phyloP scores from a whole-genome alignment of 2,329 filamentous ascomycete species.

The Colletotrichum phormii region DNA sequence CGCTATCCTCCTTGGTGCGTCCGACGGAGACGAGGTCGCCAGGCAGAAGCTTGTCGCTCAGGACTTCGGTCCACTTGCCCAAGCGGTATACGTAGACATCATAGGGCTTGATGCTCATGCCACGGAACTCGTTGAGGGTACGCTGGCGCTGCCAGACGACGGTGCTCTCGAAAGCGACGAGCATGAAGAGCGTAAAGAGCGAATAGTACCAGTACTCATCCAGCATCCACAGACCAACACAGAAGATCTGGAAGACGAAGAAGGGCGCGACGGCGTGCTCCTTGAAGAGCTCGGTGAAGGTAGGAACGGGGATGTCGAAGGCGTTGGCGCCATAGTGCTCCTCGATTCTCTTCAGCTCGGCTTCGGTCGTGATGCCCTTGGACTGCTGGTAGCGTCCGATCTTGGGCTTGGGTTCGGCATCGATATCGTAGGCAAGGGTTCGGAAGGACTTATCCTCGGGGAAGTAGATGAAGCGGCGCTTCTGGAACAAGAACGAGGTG shows the following conservation, averaged over 20 bases:
- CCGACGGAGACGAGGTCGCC: constrained; percentile 93
- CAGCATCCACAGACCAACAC: constrained; percentile 97
- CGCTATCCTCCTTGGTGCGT: constrained; percentile 95
- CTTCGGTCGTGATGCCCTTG: constrained; percentile 77
- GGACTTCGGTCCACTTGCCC: constrained; percentile 87
- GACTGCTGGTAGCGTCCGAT: constrained; percentile 84
- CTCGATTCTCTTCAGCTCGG: constrained; percentile 83
- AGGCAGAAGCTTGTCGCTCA: constrained; percentile 91
- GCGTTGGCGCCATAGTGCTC: constrained; percentile 96
- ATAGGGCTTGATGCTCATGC: constrained; percentile 99
- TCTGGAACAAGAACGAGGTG: constrained; percentile 95
- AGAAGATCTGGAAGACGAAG: constrained; percentile 99
- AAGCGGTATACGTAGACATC: constrained; percentile 91
- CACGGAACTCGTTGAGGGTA: constrained; percentile 94
- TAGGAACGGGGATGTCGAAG: constrained; percentile 97
- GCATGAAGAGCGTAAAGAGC: constrained; percentile 98
- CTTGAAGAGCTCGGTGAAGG: constrained; percentile 95
- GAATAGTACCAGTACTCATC: constrained; percentile 99
- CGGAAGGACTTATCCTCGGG: constrained; percentile 79
- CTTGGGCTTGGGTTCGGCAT: constrained; percentile 83
- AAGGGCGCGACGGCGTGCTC: constrained; percentile 99
- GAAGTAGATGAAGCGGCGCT: constrained; percentile 92
- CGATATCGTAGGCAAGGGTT: constrained; percentile 85
- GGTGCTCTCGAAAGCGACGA: constrained; percentile 96
- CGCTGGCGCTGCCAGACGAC: constrained; percentile 99